phyloP scores from a whole-genome alignment of 768 basidiomycete genomes.

The Collybiopsis confluens region DNA sequence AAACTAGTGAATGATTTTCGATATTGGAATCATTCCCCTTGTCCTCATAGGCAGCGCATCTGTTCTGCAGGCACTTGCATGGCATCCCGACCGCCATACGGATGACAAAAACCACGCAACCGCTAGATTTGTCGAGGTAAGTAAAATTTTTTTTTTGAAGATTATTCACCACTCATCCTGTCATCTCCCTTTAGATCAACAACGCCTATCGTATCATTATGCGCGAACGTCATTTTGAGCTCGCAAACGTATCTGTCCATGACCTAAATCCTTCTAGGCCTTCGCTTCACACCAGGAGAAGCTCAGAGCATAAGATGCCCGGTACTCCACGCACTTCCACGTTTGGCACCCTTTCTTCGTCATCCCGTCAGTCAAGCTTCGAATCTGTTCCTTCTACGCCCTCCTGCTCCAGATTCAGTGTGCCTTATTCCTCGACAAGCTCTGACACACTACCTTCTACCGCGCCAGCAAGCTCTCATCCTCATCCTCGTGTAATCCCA shows the following conservation, averaged over 20 bases:
- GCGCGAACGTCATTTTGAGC: conserved; percentile 28
- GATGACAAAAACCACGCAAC: conserved; percentile 48
- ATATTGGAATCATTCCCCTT: conserved; percentile 17
- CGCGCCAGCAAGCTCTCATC: neutral
- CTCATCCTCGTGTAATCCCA: neutral
- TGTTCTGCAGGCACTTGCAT: conserved; percentile 47
- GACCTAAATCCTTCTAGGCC: conserved; percentile 1
- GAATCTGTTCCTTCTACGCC: conserved; percentile 4
- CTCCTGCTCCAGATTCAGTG: neutral
- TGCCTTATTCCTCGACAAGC: neutral
- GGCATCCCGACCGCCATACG: conserved; percentile 64
- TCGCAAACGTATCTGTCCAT: conserved; percentile 12
- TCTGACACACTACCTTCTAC: neutral
- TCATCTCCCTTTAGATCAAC: conserved; percentile 37
- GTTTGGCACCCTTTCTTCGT: neutral
- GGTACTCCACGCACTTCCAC: neutral
- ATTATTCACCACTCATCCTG: conserved; percentile 4
- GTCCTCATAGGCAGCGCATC: conserved; percentile 14
- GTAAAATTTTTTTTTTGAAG: conserved; percentile 11
- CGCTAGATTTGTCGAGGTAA: conserved; percentile 56
- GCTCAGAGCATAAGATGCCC: neutral
- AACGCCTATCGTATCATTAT: conserved; percentile 53
- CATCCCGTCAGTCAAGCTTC: conserved; percentile 9
- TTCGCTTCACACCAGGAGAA: neutral
- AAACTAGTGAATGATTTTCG: conserved; percentile 41